Evolutionary conservation across 106 monocot genomes (phyloP).

Genomic region (Narthecium ossifragum): DNA sequence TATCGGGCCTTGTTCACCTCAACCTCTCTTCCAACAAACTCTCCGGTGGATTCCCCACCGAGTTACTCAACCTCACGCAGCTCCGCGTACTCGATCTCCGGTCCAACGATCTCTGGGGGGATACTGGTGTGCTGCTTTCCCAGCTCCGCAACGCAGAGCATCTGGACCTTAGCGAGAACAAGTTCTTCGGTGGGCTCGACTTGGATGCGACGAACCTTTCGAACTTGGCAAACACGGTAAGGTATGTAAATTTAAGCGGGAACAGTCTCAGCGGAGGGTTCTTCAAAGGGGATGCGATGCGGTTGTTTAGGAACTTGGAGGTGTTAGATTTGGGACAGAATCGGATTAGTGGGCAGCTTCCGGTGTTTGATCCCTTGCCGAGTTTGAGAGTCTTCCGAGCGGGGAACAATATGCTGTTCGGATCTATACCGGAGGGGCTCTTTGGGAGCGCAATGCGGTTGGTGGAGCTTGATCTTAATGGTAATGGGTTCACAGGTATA

Average conservation of each 20-base stretch:
- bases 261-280: conserved; percentile 62
- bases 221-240: conserved; percentile 32
- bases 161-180: conserved; percentile 66
- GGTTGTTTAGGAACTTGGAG: conserved; percentile 60
- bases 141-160: conserved; percentile 47
- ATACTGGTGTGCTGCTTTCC: conserved; percentile 27
- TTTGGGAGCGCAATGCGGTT: conserved; percentile 41
- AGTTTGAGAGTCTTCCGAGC: conserved; percentile 55
- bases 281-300: conserved; percentile 31
- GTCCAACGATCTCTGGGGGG: conserved; percentile 51
- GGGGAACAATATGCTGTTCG: conserved; percentile 41
- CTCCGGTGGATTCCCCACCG: conserved; percentile 41
- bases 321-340: conserved; percentile 65
- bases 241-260: conserved; percentile 60
- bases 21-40: conserved; percentile 76
- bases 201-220: conserved; percentile 29
- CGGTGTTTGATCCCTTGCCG: conserved; percentile 29
- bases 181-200: conserved; percentile 44
- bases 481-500: conserved; percentile 88
- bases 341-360: conserved; percentile 55
- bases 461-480: conserved; percentile 77
- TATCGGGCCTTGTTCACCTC: conserved; percentile 39
- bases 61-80: conserved; percentile 55
- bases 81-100: conserved; percentile 65
- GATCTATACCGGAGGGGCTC: conserved; percentile 48